A percentile compares a stretch with the other conserved stretches of the same genome.
Evolutionary conservation across 768 basidiomycete species (phyloP).

Genomic region (Cystobasidiopsis lactophilus): DNA sequence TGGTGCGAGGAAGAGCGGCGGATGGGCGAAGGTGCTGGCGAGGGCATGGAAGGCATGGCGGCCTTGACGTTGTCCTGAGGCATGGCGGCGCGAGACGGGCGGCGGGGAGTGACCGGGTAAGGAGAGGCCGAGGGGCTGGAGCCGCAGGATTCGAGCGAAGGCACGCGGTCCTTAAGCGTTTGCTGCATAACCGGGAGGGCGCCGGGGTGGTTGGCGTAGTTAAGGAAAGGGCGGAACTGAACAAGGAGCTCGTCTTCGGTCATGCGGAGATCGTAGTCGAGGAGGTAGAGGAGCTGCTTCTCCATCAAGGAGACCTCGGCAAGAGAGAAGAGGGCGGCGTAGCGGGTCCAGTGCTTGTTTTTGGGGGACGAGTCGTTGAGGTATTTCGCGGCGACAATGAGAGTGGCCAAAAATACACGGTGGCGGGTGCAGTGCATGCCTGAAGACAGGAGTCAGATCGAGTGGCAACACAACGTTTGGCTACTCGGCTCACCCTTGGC

Average conservation of each 20-base stretch:
- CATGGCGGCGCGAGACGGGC: conserved; percentile 3
- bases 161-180: not conserved
- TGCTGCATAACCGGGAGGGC: not conserved
- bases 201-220: conserved; percentile 1
- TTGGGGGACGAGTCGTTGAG: conserved; percentile 62
- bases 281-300: conserved; percentile 71
- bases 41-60: conserved; percentile 1
- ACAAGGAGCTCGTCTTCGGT: conserved; percentile 50
- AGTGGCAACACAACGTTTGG: not conserved
- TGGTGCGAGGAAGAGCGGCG: not conserved
- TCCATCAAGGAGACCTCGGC: conserved; percentile 60
- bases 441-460: conserved; percentile 9
- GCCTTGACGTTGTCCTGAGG: not conserved
- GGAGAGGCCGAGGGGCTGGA: conserved; percentile 8
- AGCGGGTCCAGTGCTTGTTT: conserved; percentile 77
- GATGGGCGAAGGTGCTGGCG: conserved; percentile 9
- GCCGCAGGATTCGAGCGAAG: conserved; percentile 10
- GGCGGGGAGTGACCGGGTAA: conserved; percentile 7
- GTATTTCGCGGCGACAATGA: conserved; percentile 91
- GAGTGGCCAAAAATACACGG: conserved; percentile 80
- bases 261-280: conserved; percentile 82
- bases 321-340: conserved; percentile 45
- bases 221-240: conserved; percentile 37
- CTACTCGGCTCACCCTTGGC: conserved; percentile 39
- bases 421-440: conserved; percentile 80